Percentiles rank a stretch among this genome's conserved stretches.
Evolutionary conservation across 2,329 filamentous ascomycete species (phyloP).

Genomic region (Pseudogymnoascus sp.): DNA sequence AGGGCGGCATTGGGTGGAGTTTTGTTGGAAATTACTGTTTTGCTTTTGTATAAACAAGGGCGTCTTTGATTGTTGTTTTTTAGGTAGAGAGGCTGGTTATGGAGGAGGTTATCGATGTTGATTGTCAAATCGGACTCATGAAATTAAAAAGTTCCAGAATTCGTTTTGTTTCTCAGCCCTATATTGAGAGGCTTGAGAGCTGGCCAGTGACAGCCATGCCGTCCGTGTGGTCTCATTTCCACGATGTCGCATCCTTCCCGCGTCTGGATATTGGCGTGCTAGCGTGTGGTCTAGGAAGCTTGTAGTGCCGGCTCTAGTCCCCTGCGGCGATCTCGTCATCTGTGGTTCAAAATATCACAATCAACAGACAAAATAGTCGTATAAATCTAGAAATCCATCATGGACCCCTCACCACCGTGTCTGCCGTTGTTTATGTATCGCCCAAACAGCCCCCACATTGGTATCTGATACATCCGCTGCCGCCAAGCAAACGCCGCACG

Average conservation of each 20-base stretch:
- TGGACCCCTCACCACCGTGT: not conserved
- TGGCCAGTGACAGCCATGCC: not conserved
- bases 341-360: not conserved
- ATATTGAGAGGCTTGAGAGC: not conserved
- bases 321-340: not conserved
- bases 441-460: not conserved
- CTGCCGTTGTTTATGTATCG: not conserved
- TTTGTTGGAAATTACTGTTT: constrained; percentile 1
- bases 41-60: constrained; percentile 7
- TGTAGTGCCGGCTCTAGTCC: not conserved
- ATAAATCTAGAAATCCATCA: not conserved
- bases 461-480: not conserved
- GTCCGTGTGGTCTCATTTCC: not conserved
- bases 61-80: not conserved
- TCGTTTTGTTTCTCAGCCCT: not conserved
- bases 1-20: not conserved
- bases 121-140: not conserved
- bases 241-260: not conserved
- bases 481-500: constrained; percentile 1
- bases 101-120: not conserved
- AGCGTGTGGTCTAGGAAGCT: not conserved
- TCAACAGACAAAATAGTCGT: not conserved
- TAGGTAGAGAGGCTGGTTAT: not conserved
- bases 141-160: not conserved
- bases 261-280: not conserved